Conservation (phyloP, 345 rosid genomes). For the Erucastrum elatum region DNA sequence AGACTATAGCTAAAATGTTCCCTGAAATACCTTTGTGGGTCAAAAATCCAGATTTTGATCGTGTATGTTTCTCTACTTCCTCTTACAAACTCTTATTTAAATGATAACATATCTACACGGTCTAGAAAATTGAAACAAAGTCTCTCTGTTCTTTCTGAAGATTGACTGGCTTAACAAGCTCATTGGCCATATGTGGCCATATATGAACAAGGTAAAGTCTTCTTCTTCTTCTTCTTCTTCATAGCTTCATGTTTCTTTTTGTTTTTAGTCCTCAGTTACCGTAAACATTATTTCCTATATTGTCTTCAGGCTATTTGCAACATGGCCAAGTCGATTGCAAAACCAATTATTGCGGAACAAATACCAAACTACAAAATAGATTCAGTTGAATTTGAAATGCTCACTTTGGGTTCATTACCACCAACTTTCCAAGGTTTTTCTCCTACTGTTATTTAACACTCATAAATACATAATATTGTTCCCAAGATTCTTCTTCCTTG, state of each 20-base stretch:
- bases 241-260: conserved; percentile 22
- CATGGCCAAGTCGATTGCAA: conserved; percentile 59
- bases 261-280: background rate
- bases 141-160: conserved; percentile 43
- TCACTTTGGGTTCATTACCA: conserved; percentile 84
- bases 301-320: conserved; percentile 75
- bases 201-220: conserved; percentile 63
- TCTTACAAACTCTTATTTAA: background rate
- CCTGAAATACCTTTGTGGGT: conserved; percentile 95
- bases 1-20: conserved; percentile 61
- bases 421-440: conserved; percentile 78
- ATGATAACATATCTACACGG: background rate
- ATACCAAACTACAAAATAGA: conserved; percentile 85
- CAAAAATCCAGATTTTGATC: conserved; percentile 93
- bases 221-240: background rate
- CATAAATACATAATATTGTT: background rate
- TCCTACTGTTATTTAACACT: background rate
- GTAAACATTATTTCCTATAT: conserved; percentile 20
- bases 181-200: conserved; percentile 86
- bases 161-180: conserved; percentile 94
- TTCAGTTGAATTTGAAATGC: conserved; percentile 82
- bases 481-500: conserved; percentile 3
- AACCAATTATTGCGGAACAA: conserved; percentile 90
- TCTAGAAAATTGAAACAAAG: background rate
- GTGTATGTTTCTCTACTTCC: conserved; percentile 53